Evolutionary conservation across 1,139 yeast genomes (phyloP).

Genomic region (Chernovozyma aurita): DNA sequence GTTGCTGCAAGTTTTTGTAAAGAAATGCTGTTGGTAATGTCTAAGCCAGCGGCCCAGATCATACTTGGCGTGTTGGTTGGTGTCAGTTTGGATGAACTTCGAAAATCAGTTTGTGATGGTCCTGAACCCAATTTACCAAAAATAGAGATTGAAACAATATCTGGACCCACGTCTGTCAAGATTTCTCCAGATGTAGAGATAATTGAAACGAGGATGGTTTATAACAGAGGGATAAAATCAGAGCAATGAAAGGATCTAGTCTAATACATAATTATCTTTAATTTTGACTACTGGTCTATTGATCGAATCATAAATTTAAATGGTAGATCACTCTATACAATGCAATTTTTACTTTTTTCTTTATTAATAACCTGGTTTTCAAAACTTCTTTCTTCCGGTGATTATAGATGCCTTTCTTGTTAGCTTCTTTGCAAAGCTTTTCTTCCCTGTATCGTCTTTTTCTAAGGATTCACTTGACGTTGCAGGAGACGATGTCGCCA

Average conservation of each 20-base stretch:
- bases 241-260: not conserved
- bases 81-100: constrained; percentile 36
- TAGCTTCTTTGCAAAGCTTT: constrained; percentile 26
- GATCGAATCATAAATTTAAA: no score
- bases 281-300: no score
- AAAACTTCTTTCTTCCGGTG: constrained; percentile 13
- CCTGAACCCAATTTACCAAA: constrained; percentile 81
- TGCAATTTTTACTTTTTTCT: no score
- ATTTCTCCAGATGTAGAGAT: constrained; percentile 58
- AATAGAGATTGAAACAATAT: constrained; percentile 63
- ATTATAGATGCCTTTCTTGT: constrained; percentile 32
- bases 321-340: no score
- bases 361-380: no score
- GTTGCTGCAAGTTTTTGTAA: constrained; percentile 74
- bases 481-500: not conserved
- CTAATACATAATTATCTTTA: no score
- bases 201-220: constrained; percentile 13
- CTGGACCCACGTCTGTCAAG: constrained; percentile 47
- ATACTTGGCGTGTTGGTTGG: constrained; percentile 56
- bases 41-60: constrained; percentile 82
- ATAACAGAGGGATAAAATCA: no score
- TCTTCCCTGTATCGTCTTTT: constrained; percentile 14
- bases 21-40: constrained; percentile 76
- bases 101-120: constrained; percentile 54
- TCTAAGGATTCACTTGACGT: constrained; percentile 1